Evolutionary conservation across 495 filamentous ascomycete species (phyloP).

Genomic region (Neurospora pannonica): DNA sequence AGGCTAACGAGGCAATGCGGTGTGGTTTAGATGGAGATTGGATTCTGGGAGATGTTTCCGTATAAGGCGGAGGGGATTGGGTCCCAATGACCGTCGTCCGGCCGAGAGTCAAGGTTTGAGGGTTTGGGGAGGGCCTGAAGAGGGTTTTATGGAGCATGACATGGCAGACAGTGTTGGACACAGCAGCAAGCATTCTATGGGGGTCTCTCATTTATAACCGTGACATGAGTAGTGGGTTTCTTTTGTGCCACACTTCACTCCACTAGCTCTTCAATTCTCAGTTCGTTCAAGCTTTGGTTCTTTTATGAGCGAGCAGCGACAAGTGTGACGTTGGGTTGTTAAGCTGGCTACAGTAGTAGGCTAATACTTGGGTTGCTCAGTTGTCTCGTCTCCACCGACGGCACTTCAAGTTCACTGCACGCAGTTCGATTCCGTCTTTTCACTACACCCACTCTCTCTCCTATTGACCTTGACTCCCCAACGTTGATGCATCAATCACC

Average conservation of each 20-base stretch:
- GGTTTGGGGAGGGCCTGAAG: background rate
- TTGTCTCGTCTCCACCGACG: background rate
- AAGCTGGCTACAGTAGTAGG: background rate
- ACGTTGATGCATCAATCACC: background rate
- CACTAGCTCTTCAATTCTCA: background rate
- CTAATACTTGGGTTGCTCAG: background rate
- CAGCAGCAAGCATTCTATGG: background rate
- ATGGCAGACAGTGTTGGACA: background rate
- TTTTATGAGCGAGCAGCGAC: background rate
- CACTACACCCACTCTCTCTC: background rate
- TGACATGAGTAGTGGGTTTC: background rate
- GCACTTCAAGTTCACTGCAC: background rate
- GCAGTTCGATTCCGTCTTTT: background rate
- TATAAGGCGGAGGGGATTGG: background rate
- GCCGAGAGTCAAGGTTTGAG: background rate
- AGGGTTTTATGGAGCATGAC: background rate
- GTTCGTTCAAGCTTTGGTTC: background rate
- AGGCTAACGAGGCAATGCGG: background rate
- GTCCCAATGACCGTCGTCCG: background rate
- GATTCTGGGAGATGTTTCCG: constrained; percentile 73
- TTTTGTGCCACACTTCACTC: background rate
- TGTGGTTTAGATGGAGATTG: constrained; percentile 62
- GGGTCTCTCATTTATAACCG: background rate
- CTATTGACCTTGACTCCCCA: background rate
- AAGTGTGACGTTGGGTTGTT: background rate